Evolutionary conservation across 169 alveolate species (phyloP).

Genomic region (Besnoitia besnoiti): DNA sequence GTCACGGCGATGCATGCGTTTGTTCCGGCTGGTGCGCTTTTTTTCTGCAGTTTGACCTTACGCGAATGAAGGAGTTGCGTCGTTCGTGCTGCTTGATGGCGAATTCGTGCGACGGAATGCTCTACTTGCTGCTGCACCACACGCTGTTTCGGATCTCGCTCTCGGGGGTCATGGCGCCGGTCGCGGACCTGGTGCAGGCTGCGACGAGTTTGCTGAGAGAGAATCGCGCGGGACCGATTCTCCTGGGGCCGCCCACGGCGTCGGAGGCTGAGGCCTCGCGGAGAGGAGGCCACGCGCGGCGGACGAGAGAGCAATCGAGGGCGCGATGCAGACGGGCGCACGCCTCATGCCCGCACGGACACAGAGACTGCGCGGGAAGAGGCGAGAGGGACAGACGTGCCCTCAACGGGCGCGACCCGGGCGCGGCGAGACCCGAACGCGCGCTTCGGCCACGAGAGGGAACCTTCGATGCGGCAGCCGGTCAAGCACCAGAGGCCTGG

Average conservation of each 20-base stretch:
- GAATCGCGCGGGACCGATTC: background rate
- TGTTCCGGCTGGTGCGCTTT: background rate
- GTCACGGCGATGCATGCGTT: background rate
- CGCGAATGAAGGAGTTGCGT: constrained; percentile 35
- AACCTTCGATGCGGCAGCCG: too few species aligned
- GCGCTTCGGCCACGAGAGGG: too few species aligned
- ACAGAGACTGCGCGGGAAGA: background rate
- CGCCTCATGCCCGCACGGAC: too few species aligned
- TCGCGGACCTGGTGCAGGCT: constrained; percentile 34
- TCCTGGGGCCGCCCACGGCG: background rate
- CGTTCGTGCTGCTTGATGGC: constrained; percentile 30
- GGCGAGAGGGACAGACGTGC: background rate
- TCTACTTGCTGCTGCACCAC: constrained; percentile 17
- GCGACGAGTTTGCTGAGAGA: constrained; percentile 6
- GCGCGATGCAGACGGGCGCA: background rate
- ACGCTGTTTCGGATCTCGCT: constrained; percentile 32
- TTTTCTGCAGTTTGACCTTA: background rate
- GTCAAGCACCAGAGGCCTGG: too few species aligned
- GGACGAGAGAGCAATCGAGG: background rate
- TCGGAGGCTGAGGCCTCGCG: background rate
- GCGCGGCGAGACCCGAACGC: too few species aligned
- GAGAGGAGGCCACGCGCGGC: background rate
- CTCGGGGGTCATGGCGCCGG: constrained; percentile 41
- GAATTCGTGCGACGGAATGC: constrained; percentile 23
- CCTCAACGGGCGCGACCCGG: too few species aligned